A percentile compares a stretch with the other conserved stretches of the same genome.
phyloP scores from a whole-genome alignment of 306 rosid species.

The Citrullus mucosospermus region DNA sequence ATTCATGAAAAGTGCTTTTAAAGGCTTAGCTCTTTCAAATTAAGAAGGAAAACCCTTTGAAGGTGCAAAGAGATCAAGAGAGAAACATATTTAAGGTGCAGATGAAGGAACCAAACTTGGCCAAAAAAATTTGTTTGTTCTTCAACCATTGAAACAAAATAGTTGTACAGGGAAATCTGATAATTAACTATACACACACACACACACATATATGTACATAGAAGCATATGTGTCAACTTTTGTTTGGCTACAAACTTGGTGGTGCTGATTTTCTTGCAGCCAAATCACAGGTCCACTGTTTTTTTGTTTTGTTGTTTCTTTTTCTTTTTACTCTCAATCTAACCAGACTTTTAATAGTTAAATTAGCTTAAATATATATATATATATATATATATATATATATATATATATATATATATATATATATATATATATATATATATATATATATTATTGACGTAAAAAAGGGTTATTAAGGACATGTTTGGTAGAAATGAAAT shows the following conservation, averaged over 20 bases:
- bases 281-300: background rate
- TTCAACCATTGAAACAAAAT: background rate
- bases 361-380: no score
- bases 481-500: no score
- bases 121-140: no score
- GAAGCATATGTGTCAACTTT: background rate
- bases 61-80: background rate
- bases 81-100: background rate
- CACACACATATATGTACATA: background rate
- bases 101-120: background rate
- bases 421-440: no score
- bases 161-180: background rate
- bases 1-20: background rate
- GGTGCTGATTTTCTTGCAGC: background rate
- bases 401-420: no score
- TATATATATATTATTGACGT: no score
- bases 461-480: no score
- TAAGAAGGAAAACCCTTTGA: background rate
- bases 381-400: no score
- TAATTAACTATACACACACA: background rate
- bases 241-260: background rate
- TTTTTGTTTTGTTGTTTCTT: no score
- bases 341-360: no score
- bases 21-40: no score
- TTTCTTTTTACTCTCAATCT: no score